phyloP scores from a whole-genome alignment of 345 rosid species.

The Rhodamnia argentea region DNA sequence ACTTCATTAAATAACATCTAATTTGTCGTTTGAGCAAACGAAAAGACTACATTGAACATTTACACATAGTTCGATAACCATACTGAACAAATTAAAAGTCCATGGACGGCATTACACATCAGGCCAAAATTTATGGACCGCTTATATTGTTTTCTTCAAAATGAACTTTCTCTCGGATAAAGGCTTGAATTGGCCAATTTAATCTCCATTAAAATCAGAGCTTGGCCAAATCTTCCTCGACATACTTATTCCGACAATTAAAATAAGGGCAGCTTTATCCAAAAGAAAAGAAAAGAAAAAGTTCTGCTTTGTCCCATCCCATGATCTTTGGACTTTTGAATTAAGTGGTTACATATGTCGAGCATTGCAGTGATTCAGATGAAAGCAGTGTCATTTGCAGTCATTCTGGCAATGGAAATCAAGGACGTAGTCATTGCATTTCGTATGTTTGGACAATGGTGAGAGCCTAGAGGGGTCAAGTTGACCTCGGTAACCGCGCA shows the following conservation, averaged over 20 bases:
- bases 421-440: background rate
- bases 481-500: background rate
- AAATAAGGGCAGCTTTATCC: background rate
- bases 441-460: background rate
- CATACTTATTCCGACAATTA: background rate
- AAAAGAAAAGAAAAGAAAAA: background rate
- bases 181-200: background rate
- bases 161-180: background rate
- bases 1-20: background rate
- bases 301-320: background rate
- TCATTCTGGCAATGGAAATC: background rate
- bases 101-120: fast-evolving
- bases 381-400: background rate
- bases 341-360: background rate
- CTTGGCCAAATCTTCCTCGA: fast-evolving
- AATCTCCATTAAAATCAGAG: background rate
- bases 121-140: background rate
- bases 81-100: fast-evolving
- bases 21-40: background rate
- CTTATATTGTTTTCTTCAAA: background rate
- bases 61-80: fast-evolving
- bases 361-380: fast-evolving
- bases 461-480: background rate
- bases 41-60: background rate
- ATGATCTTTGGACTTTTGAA: background rate